Evolutionary conservation across 2,329 filamentous ascomycete species (phyloP).

Genomic region (Purpureocillium takamizusanense): DNA sequence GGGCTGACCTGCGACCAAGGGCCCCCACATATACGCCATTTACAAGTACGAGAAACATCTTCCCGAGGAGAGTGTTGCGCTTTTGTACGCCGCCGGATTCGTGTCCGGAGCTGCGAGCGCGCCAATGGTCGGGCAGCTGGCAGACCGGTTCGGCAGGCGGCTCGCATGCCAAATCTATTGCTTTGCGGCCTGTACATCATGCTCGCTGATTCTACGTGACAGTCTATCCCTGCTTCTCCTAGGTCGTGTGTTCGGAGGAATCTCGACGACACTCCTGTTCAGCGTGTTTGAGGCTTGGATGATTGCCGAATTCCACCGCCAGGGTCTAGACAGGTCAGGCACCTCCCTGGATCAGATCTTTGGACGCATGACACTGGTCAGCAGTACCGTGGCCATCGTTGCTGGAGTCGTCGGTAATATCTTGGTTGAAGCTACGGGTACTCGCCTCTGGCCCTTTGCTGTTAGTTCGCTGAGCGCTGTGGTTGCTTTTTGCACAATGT

Average conservation of each 20-base stretch:
- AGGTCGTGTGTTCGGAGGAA: conserved; percentile 44
- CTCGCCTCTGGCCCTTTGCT: conserved; percentile 44
- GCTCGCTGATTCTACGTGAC: conserved; percentile 35
- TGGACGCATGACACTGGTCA: conserved; percentile 42
- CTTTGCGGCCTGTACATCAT: conserved; percentile 39
- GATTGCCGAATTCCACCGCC: conserved; percentile 44
- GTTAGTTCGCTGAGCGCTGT: conserved; percentile 29
- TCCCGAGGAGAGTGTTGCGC: conserved; percentile 32
- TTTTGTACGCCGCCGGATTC: conserved; percentile 37
- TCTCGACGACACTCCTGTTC: conserved; percentile 48
- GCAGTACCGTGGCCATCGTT: conserved; percentile 45
- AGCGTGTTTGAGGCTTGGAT: conserved; percentile 53
- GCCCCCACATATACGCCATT: conserved; percentile 40
- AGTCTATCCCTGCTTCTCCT: conserved; percentile 35
- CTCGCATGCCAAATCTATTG: conserved; percentile 45
- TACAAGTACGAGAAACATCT: conserved; percentile 41
- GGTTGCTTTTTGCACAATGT: conserved; percentile 29
- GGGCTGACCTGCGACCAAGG: conserved; percentile 13
- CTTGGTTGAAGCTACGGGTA: conserved; percentile 36
- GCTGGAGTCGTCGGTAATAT: conserved; percentile 43
- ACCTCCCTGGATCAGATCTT: conserved; percentile 41
- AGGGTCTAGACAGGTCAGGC: conserved; percentile 29
- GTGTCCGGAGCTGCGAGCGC: conserved; percentile 37
- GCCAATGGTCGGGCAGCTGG: conserved; percentile 26
- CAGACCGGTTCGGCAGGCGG: conserved; percentile 38